Conservation (phyloP, 2,329 filamentous ascomycete species). For the Emericellopsis cladophorae region DNA sequence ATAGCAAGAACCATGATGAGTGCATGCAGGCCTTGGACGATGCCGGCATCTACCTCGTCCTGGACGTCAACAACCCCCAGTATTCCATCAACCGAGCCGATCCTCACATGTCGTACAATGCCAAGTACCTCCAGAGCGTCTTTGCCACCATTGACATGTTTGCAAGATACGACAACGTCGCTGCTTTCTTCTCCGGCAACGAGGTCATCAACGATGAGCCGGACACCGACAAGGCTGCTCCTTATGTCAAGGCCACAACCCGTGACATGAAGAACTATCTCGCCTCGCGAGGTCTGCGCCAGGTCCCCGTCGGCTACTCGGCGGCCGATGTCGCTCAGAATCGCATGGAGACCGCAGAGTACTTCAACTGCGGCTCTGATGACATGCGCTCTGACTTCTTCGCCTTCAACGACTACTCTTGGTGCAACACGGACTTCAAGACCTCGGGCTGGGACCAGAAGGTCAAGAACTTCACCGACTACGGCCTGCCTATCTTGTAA, state of each 20-base stretch:
- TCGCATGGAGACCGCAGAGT: slow-evolving; percentile 73
- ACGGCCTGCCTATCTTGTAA: slow-evolving; percentile 74
- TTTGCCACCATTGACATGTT: slow-evolving; percentile 86
- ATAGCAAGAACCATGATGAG: slow-evolving; percentile 64
- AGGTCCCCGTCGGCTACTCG: slow-evolving; percentile 63
- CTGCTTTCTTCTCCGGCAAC: slow-evolving; percentile 77
- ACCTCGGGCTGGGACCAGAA: slow-evolving; percentile 76
- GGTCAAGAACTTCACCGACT: slow-evolving; percentile 76
- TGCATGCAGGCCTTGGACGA: slow-evolving; percentile 75
- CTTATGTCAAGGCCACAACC: slow-evolving; percentile 67
- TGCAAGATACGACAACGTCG: slow-evolving; percentile 69
- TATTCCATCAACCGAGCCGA: slow-evolving; percentile 76
- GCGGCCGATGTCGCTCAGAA: slow-evolving; percentile 75
- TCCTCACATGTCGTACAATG: slow-evolving; percentile 77
- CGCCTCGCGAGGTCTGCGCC: slow-evolving; percentile 44
- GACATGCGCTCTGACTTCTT: slow-evolving; percentile 82
- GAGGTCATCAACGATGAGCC: slow-evolving; percentile 62
- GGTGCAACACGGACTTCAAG: slow-evolving; percentile 62
- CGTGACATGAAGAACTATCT: slow-evolving; percentile 67
- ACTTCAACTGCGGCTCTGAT: slow-evolving; percentile 87
- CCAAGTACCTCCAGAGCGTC: slow-evolving; percentile 68
- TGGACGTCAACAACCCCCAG: slow-evolving; percentile 80
- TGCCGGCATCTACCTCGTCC: slow-evolving; percentile 82
- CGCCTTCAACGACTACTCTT: slow-evolving; percentile 83
- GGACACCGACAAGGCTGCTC: slow-evolving; percentile 51